Evolutionary conservation across 345 rosid genomes (phyloP).

Genomic region (Melaleuca quinquenervia): DNA sequence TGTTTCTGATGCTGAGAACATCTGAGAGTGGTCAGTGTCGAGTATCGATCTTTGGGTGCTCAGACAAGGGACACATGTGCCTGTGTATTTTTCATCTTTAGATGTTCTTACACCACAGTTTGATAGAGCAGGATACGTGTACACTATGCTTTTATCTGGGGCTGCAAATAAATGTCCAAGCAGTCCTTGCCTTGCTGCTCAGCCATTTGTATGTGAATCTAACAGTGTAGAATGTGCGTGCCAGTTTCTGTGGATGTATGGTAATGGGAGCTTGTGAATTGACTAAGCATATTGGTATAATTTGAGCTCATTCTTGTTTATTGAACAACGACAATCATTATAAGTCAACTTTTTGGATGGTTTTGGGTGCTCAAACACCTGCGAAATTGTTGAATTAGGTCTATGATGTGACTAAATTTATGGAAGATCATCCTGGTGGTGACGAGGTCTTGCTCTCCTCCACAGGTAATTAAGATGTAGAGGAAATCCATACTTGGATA

Average conservation of each 20-base stretch:
- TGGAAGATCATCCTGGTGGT: slow-evolving; percentile 84
- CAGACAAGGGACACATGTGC: neutral
- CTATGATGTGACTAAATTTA: slow-evolving; percentile 61
- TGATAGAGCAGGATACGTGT: neutral
- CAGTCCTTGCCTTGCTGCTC: neutral
- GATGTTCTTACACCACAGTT: neutral
- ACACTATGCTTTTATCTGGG: neutral
- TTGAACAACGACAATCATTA: neutral
- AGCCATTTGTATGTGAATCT: neutral
- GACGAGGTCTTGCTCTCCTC: slow-evolving; percentile 62
- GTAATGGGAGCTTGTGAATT: neutral
- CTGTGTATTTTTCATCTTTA: neutral
- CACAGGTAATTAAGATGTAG: slow-evolving; percentile 28
- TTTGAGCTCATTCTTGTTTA: neutral
- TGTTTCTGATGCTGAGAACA: neutral
- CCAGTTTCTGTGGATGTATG: neutral
- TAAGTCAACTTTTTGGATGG: neutral
- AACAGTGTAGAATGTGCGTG: neutral
- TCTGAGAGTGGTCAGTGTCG: neutral
- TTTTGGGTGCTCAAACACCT: neutral
- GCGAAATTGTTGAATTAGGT: slow-evolving; percentile 22
- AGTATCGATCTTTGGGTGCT: neutral
- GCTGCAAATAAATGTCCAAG: neutral
- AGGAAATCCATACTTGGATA: neutral
- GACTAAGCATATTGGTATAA: neutral